Conservation (phyloP, 805 yeast genomes). For the Teunomyces kruisii region DNA sequence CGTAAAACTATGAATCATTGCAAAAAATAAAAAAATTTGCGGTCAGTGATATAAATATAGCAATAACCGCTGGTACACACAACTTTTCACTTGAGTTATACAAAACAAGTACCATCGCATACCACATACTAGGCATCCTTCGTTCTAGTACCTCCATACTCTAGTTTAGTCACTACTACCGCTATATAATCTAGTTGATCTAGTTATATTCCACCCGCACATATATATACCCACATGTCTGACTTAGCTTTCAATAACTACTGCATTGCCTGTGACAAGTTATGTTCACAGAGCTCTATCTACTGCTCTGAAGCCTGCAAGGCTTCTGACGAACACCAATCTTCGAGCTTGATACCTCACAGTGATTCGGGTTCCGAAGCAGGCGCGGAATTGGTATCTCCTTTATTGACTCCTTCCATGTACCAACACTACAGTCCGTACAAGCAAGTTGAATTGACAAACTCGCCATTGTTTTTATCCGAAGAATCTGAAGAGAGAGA, state of each 20-base stretch:
- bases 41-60: constrained; percentile 3
- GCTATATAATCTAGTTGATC: neutral
- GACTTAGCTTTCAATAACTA: constrained; percentile 42
- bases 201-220: neutral
- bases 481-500: constrained; percentile 13
- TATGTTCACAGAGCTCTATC: constrained; percentile 18
- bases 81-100: constrained; percentile 1
- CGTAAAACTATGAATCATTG: constrained; percentile 2
- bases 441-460: constrained; percentile 13
- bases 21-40: constrained; percentile 1
- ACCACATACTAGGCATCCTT: neutral
- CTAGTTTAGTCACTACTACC: neutral
- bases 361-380: constrained; percentile 6
- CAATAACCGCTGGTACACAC: constrained; percentile 1
- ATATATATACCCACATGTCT: constrained; percentile 8
- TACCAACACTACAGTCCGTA: constrained; percentile 21
- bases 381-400: constrained; percentile 28
- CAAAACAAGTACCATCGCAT: neutral
- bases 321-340: constrained; percentile 29
- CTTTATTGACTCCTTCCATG: constrained; percentile 38
- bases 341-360: constrained; percentile 14
- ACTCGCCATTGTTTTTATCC: constrained; percentile 26
- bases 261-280: constrained; percentile 37
- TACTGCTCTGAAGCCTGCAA: constrained; percentile 34
- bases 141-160: neutral